Evolutionary conservation across 768 basidiomycete species (phyloP), one percentile per base, ranked within the genome.

Genomic region (Kwoniella sp.): DNA sequence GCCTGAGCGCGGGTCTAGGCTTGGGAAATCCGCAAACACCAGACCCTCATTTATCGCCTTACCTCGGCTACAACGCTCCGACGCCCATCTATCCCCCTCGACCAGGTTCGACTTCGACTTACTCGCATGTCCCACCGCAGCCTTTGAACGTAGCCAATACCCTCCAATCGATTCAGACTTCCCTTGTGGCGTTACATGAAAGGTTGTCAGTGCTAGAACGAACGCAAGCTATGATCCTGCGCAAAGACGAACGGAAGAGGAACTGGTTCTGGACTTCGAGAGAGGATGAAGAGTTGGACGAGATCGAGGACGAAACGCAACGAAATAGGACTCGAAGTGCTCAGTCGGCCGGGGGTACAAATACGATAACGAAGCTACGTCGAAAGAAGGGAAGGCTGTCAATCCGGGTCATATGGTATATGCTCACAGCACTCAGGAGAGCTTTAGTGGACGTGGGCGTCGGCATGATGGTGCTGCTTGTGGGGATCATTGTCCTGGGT

Each of bases 151-250:
- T 77, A 22, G 67, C 76, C 4, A 55, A 69, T 3, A 71, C 71
- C 9, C 58, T 79, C 12, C 75, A 77, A 51, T 71, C 74, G 28
- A 79, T 79, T 23, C 78, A 79, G 53, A 75, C 71, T 26, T 77
- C 76, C 22, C 72, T 79, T 5, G 62, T 71, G 2, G 78, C 78
- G 0, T 56, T 79, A 28, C 74, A 76, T 38, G 78, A 79, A 37
- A 59, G 78, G 25, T 71, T 79, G 51, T 65, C 69, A 7, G 68
- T 68, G 1, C 60, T 79, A 13, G 78, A 79, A 48, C 65, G 76
- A 17, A 67, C 73, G 9, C 78, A 79, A 51, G 63, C 69, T 12
- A 60, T 72, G 60, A 56, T 79, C 13, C 58, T 79, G 23, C 47
- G 73, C 7, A 56, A 63, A 38, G 67, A 74, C 8, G 69, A 68